Base-by-base conservation (phyloP, 495 filamentous ascomycete genomes). In the Pyronema domesticum region DNA sequence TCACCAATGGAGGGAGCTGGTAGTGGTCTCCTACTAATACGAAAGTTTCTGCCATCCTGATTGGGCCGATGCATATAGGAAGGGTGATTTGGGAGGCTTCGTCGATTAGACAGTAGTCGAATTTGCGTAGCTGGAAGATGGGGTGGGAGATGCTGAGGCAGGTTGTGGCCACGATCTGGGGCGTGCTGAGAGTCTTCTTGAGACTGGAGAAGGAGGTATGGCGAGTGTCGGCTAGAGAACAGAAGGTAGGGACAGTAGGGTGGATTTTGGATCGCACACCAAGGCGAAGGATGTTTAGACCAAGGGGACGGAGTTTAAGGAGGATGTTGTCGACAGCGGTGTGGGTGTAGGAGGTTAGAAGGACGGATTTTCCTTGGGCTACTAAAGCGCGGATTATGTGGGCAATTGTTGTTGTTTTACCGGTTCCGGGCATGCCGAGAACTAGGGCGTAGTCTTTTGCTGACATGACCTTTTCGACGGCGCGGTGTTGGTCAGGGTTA, bases 101-200 rank as follows among this genome's bases (percentile, higher is more conserved):
- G 61, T 98, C 91, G 1, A 98, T 87, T 57, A 98, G 95, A 60
- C 91, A 98, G 66, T 95, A 95, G 69, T 98, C 91, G 57, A 98
- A 98, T 7, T 81, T 80, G 7, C 91, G 83, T 57, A 88, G 81
- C 55, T 74, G 82, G 71, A 98, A 96, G 40, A 98, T 71, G 14
- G 77, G 75, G 65, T 96, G 89, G 66, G 80, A 86, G 62, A 95
- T 81, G 2, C 87, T 86, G 14, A 98, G 74, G 60, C 91, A 96
- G 0, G 91, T 98, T 4, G 91, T 94, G 14, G 91, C 91, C 7
- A 98, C 91, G 39, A 98, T 77, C 8, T 83, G 85, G 3, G 81
- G 83, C 46, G 81, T 77, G 58, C 86, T 81, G 73, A 91, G 95
- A 4, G 82, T 78, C 46, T 77, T 75, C 53, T 80, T 81, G 14